A percentile compares a stretch with the other conserved stretches of the same genome.
These are phyloP conservation scores for Amniculicola lignicola DNA, from an alignment of 495 filamentous ascomycete species.

Conservation along the genomic window DNA sequence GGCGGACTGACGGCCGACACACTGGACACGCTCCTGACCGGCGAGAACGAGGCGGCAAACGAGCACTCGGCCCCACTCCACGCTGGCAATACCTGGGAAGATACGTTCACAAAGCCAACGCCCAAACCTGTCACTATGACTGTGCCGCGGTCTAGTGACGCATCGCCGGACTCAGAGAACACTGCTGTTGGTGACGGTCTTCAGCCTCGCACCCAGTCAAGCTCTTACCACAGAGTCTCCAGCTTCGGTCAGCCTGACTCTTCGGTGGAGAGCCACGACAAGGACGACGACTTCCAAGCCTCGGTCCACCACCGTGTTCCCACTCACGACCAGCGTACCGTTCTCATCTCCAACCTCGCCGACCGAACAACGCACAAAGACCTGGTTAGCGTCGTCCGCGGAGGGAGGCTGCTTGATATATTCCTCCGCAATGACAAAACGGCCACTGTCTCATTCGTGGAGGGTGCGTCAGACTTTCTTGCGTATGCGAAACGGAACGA, in stretches of 20 bases:
- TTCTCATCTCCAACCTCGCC: constrained; percentile 61
- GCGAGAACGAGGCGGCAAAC: constrained; percentile 21
- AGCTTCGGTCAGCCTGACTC: constrained; percentile 21
- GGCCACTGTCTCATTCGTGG: constrained; percentile 69
- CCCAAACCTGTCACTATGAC: constrained; percentile 15
- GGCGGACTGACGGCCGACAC: constrained; percentile 62
- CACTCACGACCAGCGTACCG: constrained; percentile 55
- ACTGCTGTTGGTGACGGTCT: constrained; percentile 29
- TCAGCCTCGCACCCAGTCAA: constrained; percentile 1
- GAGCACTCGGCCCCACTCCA: constrained; percentile 1
- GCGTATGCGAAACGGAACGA: constrained; percentile 63
- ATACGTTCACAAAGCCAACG: constrained; percentile 8
- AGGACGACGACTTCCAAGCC: constrained; percentile 41
- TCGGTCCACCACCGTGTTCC: constrained; percentile 24
- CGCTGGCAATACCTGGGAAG: constrained; percentile 2
- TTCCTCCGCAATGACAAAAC: constrained; percentile 61
- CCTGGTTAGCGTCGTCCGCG: constrained; percentile 61
- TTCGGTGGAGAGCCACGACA: constrained; percentile 48
- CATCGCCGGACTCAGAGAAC: constrained; percentile 23
- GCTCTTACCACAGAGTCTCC: constrained; percentile 10
- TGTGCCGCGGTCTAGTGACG: constrained; percentile 3
- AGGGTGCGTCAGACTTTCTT: constrained; percentile 59
- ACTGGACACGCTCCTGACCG: constrained; percentile 47
- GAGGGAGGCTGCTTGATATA: constrained; percentile 68
- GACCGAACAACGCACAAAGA: constrained; percentile 65